These are phyloP conservation scores for Guillardia theta DNA, from an alignment of 78 protist species.

Conservation along the genomic window DNA sequence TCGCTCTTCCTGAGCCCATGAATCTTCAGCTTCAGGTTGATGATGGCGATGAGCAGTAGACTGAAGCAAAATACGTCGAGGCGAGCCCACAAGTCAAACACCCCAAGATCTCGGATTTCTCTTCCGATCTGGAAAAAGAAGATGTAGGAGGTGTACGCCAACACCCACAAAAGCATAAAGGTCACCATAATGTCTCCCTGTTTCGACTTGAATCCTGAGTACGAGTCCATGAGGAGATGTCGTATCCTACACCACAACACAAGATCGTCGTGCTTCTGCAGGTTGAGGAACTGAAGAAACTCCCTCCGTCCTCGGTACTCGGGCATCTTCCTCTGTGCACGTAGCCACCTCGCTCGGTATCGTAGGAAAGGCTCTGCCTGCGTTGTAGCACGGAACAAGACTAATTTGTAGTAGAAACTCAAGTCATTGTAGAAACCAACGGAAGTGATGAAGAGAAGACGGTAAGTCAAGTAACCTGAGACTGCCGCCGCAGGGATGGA, in stretches of 20 bases:
- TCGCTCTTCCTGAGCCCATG: neutral
- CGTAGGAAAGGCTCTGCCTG: slow-evolving; percentile 17
- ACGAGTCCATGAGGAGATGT: neutral
- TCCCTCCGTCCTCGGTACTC: neutral
- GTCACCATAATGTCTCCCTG: neutral
- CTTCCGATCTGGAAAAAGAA: neutral
- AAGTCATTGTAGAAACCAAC: neutral
- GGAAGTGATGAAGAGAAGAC: neutral
- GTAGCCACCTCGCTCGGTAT: neutral
- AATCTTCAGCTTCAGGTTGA: neutral
- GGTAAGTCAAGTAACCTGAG: neutral
- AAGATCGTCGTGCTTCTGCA: neutral
- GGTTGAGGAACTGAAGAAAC: neutral
- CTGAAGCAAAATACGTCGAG: neutral
- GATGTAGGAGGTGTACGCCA: neutral
- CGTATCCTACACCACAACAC: slow-evolving; percentile 38
- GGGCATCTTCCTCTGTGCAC: neutral
- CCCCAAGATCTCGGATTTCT: neutral
- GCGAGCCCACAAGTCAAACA: neutral
- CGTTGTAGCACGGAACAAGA: neutral
- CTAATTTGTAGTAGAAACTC: neutral
- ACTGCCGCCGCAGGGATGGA: neutral
- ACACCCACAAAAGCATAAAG: neutral
- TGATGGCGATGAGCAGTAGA: neutral
- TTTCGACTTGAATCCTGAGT: neutral